Percentiles rank a stretch among this genome's conserved stretches.
These are phyloP conservation scores for Triangularia setosa DNA, from an alignment of 2,329 filamentous ascomycete genomes.

Conservation along the genomic window DNA sequence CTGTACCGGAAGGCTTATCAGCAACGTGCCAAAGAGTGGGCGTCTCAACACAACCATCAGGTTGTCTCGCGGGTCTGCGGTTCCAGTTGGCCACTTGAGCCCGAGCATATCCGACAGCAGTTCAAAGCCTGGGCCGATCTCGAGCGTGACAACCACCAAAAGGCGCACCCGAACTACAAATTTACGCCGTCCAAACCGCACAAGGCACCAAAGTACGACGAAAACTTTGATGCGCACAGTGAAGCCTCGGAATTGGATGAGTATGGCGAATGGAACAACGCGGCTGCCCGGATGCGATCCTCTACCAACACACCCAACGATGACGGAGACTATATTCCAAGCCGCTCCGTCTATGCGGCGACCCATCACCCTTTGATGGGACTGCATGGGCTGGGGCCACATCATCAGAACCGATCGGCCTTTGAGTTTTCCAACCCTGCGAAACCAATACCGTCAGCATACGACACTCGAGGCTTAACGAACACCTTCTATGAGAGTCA, in stretches of 20 bases:
- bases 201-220: slow-evolving; percentile 36
- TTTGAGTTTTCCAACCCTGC: slow-evolving; percentile 35
- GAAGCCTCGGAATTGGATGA: slow-evolving; percentile 46
- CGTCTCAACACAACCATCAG: slow-evolving; percentile 87
- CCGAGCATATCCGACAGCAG: slow-evolving; percentile 64
- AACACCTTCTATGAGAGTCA: slow-evolving; percentile 37
- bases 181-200: slow-evolving; percentile 77
- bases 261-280: slow-evolving; percentile 36
- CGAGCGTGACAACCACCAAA: slow-evolving; percentile 79
- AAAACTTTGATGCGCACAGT: slow-evolving; percentile 34
- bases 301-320: slow-evolving; percentile 30
- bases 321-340: slow-evolving; percentile 32
- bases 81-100: slow-evolving; percentile 78
- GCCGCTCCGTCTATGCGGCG: slow-evolving; percentile 21
- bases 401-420: slow-evolving; percentile 29
- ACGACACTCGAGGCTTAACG: slow-evolving; percentile 31
- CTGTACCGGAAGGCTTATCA: slow-evolving; percentile 92
- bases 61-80: slow-evolving; percentile 85
- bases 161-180: slow-evolving; percentile 87
- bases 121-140: slow-evolving; percentile 76
- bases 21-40: slow-evolving; percentile 77
- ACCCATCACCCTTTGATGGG: slow-evolving; percentile 15
- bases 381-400: slow-evolving; percentile 12
- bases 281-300: slow-evolving; percentile 30
- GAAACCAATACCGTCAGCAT: slow-evolving; percentile 37